Evolutionary conservation across 305 asterid species (phyloP).

Genomic region (Striga hermonthica): DNA sequence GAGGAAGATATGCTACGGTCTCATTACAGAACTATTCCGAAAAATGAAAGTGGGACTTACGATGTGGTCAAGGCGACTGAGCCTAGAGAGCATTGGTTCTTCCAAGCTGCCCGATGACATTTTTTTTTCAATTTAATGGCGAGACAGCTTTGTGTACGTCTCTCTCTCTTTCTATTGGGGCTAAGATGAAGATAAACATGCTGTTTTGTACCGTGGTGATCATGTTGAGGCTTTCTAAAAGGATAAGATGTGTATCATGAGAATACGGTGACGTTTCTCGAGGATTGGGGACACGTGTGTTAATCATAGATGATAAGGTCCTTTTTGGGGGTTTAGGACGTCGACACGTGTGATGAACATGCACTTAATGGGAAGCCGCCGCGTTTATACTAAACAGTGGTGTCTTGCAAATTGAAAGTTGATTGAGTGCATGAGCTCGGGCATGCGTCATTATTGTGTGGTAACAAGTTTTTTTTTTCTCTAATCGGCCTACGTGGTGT

Average conservation of each 20-base stretch:
- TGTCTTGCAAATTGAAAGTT: too few species aligned
- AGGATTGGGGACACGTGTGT: neutral
- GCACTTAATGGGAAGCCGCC: neutral
- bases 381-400: neutral
- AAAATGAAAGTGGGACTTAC: neutral
- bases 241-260: neutral
- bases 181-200: neutral
- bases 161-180: too few species aligned
- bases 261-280: neutral
- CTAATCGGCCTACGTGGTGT: too few species aligned
- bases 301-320: neutral
- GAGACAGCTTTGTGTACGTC: too few species aligned
- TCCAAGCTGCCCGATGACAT: neutral
- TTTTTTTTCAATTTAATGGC: neutral
- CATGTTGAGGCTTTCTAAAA: neutral
- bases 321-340: neutral
- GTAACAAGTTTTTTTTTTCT: too few species aligned
- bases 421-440: too few species aligned
- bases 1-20: neutral
- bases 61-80: constrained; percentile 4
- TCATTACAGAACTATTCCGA: neutral
- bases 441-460: too few species aligned
- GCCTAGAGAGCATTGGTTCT: constrained; percentile 8
- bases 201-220: neutral
- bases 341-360: neutral